These are phyloP conservation scores for Colletotrichum chrysophilum DNA, from an alignment of 2,329 filamentous ascomycete species.

Conservation along the genomic window DNA sequence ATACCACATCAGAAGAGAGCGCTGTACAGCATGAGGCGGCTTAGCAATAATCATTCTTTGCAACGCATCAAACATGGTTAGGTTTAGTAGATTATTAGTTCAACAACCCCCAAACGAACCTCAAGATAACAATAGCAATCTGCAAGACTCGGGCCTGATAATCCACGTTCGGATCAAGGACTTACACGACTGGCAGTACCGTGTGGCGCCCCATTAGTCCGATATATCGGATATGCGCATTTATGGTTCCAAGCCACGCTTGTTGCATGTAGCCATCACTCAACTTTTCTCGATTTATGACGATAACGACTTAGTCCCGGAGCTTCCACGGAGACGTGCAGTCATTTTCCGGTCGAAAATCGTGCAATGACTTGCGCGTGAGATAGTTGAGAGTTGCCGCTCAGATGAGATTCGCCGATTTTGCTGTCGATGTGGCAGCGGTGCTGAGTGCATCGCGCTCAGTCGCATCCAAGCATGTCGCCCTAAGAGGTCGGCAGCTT, in stretches of 20 bases:
- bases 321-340: background rate
- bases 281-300: conserved; percentile 20
- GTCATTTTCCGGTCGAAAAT: background rate
- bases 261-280: background rate
- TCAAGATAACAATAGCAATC: background rate
- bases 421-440: conserved; percentile 71
- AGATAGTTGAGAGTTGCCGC: background rate
- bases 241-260: background rate
- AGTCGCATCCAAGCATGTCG: conserved; percentile 68
- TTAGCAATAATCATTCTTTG: background rate
- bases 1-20: background rate
- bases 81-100: background rate
- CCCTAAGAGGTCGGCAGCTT: conserved; percentile 60
- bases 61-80: background rate
- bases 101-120: background rate
- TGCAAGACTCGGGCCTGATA: background rate
- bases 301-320: conserved; percentile 8
- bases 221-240: background rate
- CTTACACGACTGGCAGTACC: background rate
- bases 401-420: conserved; percentile 67
- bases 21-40: background rate
- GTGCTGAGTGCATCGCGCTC: conserved; percentile 73
- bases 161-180: background rate
- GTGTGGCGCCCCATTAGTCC: background rate
- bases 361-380: background rate